phyloP scores from a whole-genome alignment of 306 rosid species.

The Arachis hypogaea region DNA sequence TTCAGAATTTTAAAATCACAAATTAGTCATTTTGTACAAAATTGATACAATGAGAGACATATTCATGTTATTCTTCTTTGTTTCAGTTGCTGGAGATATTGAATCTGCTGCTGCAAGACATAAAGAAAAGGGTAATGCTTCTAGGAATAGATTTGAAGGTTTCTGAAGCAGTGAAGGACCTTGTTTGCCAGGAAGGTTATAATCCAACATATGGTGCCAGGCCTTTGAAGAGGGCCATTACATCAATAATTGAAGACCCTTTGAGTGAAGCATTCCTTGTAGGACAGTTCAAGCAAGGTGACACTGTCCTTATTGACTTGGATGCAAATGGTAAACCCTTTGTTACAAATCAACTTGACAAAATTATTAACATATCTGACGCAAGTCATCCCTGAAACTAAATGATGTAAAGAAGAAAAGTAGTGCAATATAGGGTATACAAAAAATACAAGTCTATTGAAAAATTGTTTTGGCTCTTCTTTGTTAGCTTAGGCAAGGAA shows the following conservation, averaged over 20 bases:
- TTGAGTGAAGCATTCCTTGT: slow-evolving; percentile 73
- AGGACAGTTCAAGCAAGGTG: slow-evolving; percentile 68
- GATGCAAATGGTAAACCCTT: slow-evolving; percentile 69
- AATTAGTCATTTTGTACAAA: neutral
- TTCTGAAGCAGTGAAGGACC: slow-evolving; percentile 70
- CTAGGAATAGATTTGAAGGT: slow-evolving; percentile 66
- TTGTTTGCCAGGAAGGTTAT: slow-evolving; percentile 71
- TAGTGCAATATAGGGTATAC: neutral
- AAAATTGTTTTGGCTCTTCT: slow-evolving; percentile 31
- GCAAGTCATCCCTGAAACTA: slow-evolving; percentile 36
- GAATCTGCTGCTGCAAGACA: slow-evolving; percentile 67
- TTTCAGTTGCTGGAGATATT: slow-evolving; percentile 75
- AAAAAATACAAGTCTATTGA: slow-evolving; percentile 27
- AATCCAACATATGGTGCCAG: slow-evolving; percentile 78
- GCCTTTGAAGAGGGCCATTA: slow-evolving; percentile 74
- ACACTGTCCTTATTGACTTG: slow-evolving; percentile 69
- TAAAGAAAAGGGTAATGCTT: slow-evolving; percentile 61
- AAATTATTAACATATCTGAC: slow-evolving; percentile 56
- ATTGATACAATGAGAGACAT: no score
- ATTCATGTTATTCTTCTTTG: slow-evolving; percentile 9
- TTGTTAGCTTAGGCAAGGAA: slow-evolving; percentile 37
- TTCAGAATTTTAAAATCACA: neutral
- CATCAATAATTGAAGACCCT: slow-evolving; percentile 68
- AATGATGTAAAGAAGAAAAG: slow-evolving; percentile 10
- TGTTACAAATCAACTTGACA: slow-evolving; percentile 57